phyloP scores from a whole-genome alignment of 805 yeast genomes.

The Lipomyces yamadae region DNA sequence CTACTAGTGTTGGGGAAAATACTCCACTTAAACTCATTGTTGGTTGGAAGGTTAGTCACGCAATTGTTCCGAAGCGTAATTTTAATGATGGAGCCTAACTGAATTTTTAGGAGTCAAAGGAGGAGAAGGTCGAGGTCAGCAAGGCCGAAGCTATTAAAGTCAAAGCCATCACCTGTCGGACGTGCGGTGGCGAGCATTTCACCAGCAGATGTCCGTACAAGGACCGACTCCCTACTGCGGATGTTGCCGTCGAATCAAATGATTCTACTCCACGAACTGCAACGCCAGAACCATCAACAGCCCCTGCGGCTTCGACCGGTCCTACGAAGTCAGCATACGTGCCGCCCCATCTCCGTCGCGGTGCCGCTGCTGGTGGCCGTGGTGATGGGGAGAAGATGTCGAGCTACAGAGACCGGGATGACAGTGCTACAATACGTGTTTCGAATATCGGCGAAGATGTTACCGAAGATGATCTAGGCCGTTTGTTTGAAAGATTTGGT shows the following conservation, averaged over 20 bases:
- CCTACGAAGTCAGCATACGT: conserved; percentile 52
- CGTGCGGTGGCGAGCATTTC: conserved; percentile 93
- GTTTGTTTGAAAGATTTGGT: conserved; percentile 73
- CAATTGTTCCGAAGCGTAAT: background rate
- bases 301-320: conserved; percentile 44
- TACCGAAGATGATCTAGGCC: conserved; percentile 77
- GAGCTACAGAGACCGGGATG: conserved; percentile 64
- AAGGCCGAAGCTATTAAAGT: conserved; percentile 58
- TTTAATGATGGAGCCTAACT: background rate
- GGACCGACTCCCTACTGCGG: conserved; percentile 71
- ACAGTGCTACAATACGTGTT: conserved; percentile 83
- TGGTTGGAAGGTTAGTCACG: conserved; percentile 38
- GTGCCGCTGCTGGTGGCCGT: conserved; percentile 48
- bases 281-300: conserved; percentile 44
- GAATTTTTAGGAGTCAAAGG: conserved; percentile 58
- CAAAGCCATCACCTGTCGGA: conserved; percentile 71
- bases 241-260: conserved; percentile 46
- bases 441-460: conserved; percentile 88
- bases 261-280: conserved; percentile 37
- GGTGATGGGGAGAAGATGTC: conserved; percentile 42
- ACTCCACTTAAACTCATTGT: conserved; percentile 71
- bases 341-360: conserved; percentile 64
- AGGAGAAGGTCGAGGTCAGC: conserved; percentile 73
- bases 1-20: conserved; percentile 87
- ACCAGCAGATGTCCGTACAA: conserved; percentile 95